These are phyloP conservation scores for Pseudopyricularia cyperi DNA, from an alignment of 2,329 filamentous ascomycete genomes.

Conservation along the genomic window DNA sequence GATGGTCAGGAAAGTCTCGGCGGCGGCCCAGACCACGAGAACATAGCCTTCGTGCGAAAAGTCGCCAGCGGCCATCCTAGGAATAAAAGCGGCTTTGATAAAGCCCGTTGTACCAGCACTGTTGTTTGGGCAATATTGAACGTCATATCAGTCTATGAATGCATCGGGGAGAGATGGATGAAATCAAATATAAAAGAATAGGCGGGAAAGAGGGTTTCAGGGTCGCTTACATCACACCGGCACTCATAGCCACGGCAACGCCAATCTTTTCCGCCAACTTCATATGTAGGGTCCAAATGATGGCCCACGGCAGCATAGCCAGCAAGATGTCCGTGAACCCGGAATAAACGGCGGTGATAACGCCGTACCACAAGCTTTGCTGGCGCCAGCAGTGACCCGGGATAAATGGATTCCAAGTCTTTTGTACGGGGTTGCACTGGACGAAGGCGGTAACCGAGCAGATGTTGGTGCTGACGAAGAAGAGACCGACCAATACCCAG, in stretches of 20 bases:
- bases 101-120: slow-evolving; percentile 13
- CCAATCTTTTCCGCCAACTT: slow-evolving; percentile 15
- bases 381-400: slow-evolving; percentile 9
- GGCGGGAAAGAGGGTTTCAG: background rate
- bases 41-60: slow-evolving; percentile 7
- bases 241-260: slow-evolving; percentile 17
- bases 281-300: slow-evolving; percentile 16
- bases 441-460: slow-evolving; percentile 7
- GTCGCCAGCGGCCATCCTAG: slow-evolving; percentile 6
- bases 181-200: background rate
- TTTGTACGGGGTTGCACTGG: slow-evolving; percentile 5
- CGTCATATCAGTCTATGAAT: background rate
- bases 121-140: background rate
- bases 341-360: slow-evolving; percentile 13
- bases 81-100: slow-evolving; percentile 11
- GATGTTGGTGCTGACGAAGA: slow-evolving; percentile 16
- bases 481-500: slow-evolving; percentile 18
- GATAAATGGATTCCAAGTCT: slow-evolving; percentile 4
- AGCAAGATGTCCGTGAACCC: slow-evolving; percentile 12
- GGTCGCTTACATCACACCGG: slow-evolving; percentile 15
- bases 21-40: slow-evolving; percentile 14
- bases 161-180: background rate
- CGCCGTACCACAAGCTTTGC: slow-evolving; percentile 11
- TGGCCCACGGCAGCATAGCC: slow-evolving; percentile 16
- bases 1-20: slow-evolving; percentile 20